A percentile compares a stretch with the other conserved stretches of the same genome.
These are phyloP conservation scores for Metschnikowia continentalis DNA, from an alignment of 805 yeast genomes.

Conservation along the genomic window DNA sequence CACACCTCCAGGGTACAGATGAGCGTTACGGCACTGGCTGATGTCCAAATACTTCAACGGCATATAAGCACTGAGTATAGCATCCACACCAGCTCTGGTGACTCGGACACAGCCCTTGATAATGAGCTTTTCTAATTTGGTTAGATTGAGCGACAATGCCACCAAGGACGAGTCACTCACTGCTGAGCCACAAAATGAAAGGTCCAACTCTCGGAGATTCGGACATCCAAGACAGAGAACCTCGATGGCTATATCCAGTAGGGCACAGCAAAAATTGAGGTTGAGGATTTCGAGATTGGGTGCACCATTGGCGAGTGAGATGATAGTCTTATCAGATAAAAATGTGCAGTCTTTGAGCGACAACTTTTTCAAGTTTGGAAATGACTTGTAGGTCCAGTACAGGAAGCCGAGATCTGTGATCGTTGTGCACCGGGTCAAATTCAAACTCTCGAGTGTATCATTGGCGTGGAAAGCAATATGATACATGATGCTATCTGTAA, in stretches of 20 bases:
- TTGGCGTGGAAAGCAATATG: slow-evolving; percentile 59
- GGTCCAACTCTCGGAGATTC: slow-evolving; percentile 46
- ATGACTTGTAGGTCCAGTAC: slow-evolving; percentile 56
- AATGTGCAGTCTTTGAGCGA: slow-evolving; percentile 71
- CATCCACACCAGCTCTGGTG: slow-evolving; percentile 73
- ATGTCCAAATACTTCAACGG: slow-evolving; percentile 53
- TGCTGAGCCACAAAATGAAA: slow-evolving; percentile 76
- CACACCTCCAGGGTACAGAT: slow-evolving; percentile 55
- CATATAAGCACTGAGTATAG: slow-evolving; percentile 53
- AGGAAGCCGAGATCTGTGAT: slow-evolving; percentile 72
- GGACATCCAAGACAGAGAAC: slow-evolving; percentile 66
- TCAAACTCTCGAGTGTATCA: slow-evolving; percentile 50
- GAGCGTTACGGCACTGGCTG: slow-evolving; percentile 70
- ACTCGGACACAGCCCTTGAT: slow-evolving; percentile 73
- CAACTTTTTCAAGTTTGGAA: slow-evolving; percentile 49
- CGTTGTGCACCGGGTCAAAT: slow-evolving; percentile 71
- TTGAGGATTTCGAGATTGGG: slow-evolving; percentile 54
- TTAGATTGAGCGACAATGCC: slow-evolving; percentile 53
- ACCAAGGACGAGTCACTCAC: slow-evolving; percentile 68
- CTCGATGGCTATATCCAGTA: slow-evolving; percentile 66
- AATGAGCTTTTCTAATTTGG: slow-evolving; percentile 43
- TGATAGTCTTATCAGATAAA: slow-evolving; percentile 60
- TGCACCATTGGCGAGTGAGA: slow-evolving; percentile 58
- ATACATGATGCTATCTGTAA: slow-evolving; percentile 65
- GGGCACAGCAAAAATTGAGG: slow-evolving; percentile 70